Evolutionary conservation across 805 yeast genomes (phyloP), one percentile per base, ranked within the genome.

Genomic region (Candida piceae): DNA sequence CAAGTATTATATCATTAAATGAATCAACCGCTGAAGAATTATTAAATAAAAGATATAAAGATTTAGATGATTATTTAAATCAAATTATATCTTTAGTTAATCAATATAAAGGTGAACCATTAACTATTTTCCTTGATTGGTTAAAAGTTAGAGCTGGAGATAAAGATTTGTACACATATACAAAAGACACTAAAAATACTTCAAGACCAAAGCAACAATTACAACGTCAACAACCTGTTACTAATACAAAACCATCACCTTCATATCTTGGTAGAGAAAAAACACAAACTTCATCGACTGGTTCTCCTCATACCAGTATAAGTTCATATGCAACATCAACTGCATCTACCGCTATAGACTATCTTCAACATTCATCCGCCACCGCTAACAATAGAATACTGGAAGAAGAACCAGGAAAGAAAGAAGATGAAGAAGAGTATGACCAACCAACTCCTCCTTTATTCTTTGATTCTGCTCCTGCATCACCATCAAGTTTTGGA

Each of bases 1-100:
- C 77, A 15, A 70, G 65, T 32, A 73, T 75, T 8, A 63, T 72
- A n/a, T 69, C 72, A 45, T 60, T 58, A 22, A 37, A 55, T 21
- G 48, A 48, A 11, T 59, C 55, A 30, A 52, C 51, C 24, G 51
- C 55, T 11, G 44, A 41, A 41, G 52, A 60, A 13, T 37, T 64
- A 3, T 40, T 64, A 39, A 58, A 58, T 12, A 27, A 29, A 41
- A 51, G 76, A 36, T 66, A 73, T 36, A 60, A 61, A 25, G 62
- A 61, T 13, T 46, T 73, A 41, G 60, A 69, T 40, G 43, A 53
- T 10, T 73, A 71, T 50, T 54, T 73, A 30, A 53, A 57, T 32
- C 47, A 57, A 28, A 44, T 67, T 31, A 31, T 41, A 16, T 9
- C 24, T 7, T 7, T 36, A 3, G 13, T 45, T 5, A 23, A 22